Evolutionary conservation across 108 stramenopile genomes (phyloP), one percentile per base, ranked within the genome.

Genomic region (Skeletonema potamos): DNA sequence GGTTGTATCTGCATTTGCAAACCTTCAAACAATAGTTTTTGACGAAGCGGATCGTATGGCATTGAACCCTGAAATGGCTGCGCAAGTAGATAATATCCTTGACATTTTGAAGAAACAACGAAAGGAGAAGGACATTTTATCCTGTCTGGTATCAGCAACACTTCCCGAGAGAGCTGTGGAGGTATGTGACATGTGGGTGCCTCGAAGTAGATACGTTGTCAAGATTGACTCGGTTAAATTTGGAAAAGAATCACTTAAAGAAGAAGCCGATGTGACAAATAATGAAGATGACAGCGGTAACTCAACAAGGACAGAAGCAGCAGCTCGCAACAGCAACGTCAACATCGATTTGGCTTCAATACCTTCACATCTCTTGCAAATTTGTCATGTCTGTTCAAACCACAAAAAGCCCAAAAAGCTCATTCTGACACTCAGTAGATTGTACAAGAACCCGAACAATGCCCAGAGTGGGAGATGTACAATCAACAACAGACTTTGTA

Each of bases 321-420:
- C 27, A 80, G 34, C 37, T 28, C 32, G 46, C 56, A 34, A 22
- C 29, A 46, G 10, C 37, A 34, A 63, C 18, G 59, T 48, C 57
- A 63, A 58, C 54, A 32, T 75, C 10, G 81, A 77, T 54, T 70
- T 87, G 22, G 73, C 88, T 36, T 64, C 73, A 15, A 95, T 95
- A 58, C 93, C 93, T 32, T 65, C 87, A 20, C 63, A 92, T 61
- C 56, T 95, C 13, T 77, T 85, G n/a, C 93, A 95, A 73, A 82
- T 79, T 22, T 51, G 48, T 18, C 93, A 95, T 77, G 93, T 95
- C 26, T 95, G 93, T 51, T 71, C 89, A 13, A 77, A 76, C 36
- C 91, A 95, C 72, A 95, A 95, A 63, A 95, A 95, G 64, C 91
- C 93, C 9, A 82, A 67, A 60, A 94, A 94, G 54, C 69, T 94